Base-by-base conservation (phyloP, 2,329 filamentous ascomycete genomes). In the Dactylellina drechsleri region DNA sequence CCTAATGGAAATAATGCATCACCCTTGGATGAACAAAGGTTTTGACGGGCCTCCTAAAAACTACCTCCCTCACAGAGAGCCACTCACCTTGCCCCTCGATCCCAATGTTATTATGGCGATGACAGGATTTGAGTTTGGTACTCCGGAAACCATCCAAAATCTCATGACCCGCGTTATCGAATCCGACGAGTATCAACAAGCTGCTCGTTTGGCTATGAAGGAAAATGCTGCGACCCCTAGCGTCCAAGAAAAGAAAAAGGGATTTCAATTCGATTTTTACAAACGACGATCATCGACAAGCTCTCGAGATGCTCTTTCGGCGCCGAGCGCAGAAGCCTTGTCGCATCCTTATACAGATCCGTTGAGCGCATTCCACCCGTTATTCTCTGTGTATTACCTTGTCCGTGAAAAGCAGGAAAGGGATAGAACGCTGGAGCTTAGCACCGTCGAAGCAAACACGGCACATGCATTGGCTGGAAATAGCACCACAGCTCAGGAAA, bases 101-200 rank as follows among this genome's bases (percentile, higher is more conserved):
- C 85, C 87, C 1, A 90, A 91, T 50, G 90, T 98, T 3, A 88
- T 99, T 67, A 88, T 92, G 57, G 93, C 92, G 78, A 99, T 99
- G 95, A 96, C 93, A 23, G 95, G 95, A 1, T 99, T 99, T 82
- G 96, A 98, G 82, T 99, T 98, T 83, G 95, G 95, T 0, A 87
- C 92, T 0, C 87, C 92, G 0, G 93, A 97, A 62, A 87, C 88
- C 67, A 97, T 99, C 80, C 90, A 88, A 67, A 84, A 88, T 1
- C 92, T 97, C 80, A 86, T 99, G 50, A 91, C 89, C 8, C 91
- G 91, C 77, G 87, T 93, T n/a, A 87, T 99, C 74, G 91, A 96
- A 79, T 97, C 93, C 0, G 93, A 96, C 5, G 94, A 98, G 47
- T 99, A 99, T 79, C 92, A 96, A 79, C 88, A 90, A 71, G 93